Evolutionary conservation across 140 eudicot species (phyloP).

Genomic region (Senecio squalidus): DNA sequence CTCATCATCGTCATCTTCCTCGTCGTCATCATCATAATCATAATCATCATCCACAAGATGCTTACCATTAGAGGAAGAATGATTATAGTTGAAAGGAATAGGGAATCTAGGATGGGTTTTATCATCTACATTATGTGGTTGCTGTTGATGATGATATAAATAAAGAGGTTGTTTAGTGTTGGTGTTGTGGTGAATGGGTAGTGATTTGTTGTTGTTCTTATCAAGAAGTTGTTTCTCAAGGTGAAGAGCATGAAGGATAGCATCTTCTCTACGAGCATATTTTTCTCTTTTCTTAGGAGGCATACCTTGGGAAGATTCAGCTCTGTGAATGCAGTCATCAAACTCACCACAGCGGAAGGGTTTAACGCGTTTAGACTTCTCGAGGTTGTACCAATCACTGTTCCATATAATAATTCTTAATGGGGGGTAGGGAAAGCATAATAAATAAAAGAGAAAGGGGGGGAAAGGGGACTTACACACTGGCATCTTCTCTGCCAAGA

Average conservation of each 20-base stretch:
- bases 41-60: background rate
- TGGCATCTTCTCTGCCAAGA: constrained; percentile 96
- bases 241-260: constrained; percentile 93
- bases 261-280: constrained; percentile 97
- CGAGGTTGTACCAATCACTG: constrained; percentile 98
- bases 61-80: constrained; percentile 21
- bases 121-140: no score
- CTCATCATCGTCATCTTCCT: background rate
- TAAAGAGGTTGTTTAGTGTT: background rate
- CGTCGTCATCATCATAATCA: background rate
- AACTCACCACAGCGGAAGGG: constrained; percentile 98
- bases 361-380: constrained; percentile 95
- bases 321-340: constrained; percentile 89
- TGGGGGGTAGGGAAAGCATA: no score
- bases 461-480: constrained; percentile 61
- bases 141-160: background rate
- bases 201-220: constrained; percentile 55
- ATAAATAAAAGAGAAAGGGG: background rate
- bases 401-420: background rate
- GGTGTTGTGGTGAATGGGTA: constrained; percentile 11
- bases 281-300: constrained; percentile 97
- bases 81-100: constrained; percentile 20
- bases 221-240: constrained; percentile 75
- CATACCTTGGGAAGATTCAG: constrained; percentile 85
- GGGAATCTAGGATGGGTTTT: no score